A percentile compares a stretch with the other conserved stretches of the same genome.
Evolutionary conservation across 257 asterid species (phyloP).

Genomic region (Verbascum thapsus): DNA sequence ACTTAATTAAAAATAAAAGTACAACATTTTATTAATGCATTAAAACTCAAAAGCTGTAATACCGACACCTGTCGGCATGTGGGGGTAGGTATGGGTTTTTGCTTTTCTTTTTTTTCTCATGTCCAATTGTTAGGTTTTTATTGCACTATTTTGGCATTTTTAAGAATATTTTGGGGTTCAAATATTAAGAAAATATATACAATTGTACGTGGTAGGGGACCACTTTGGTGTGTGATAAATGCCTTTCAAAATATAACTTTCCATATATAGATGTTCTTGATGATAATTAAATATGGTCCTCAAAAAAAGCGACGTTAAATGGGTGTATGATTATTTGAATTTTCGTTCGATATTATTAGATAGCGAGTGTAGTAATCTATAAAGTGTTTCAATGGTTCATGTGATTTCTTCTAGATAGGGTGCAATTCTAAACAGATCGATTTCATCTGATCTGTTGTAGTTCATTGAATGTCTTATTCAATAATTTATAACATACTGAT

Average conservation of each 20-base stretch:
- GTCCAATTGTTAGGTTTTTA: slow-evolving; percentile 35
- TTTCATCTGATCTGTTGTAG: too few relatives aligned
- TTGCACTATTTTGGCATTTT: slow-evolving; percentile 36
- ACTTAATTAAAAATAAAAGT: slow-evolving; percentile 20
- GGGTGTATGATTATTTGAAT: not conserved
- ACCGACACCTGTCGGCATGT: slow-evolving; percentile 58
- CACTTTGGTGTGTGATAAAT: slow-evolving; percentile 33
- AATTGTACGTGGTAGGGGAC: slow-evolving; percentile 52
- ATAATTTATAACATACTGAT: too few relatives aligned
- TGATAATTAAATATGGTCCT: slow-evolving; percentile 4
- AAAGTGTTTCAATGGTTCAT: too few relatives aligned
- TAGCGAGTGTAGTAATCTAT: too few relatives aligned
- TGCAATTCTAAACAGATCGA: too few relatives aligned
- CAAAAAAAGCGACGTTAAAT: too few relatives aligned
- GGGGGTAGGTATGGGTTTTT: slow-evolving; percentile 31
- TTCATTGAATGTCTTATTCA: too few relatives aligned
- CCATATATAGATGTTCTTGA: slow-evolving; percentile 30
- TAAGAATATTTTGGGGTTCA: slow-evolving; percentile 36
- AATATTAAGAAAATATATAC: slow-evolving; percentile 36
- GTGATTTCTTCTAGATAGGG: too few relatives aligned
- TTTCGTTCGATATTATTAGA: not conserved
- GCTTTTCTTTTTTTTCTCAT: slow-evolving; percentile 15
- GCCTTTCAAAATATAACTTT: slow-evolving; percentile 25
- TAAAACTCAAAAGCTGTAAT: slow-evolving; percentile 31
- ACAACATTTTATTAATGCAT: slow-evolving; percentile 32